A percentile compares a stretch with the other conserved stretches of the same genome.
Evolutionary conservation across 352 stramenopile genomes (phyloP).

Genomic region (Elongisporangium anandrum): DNA sequence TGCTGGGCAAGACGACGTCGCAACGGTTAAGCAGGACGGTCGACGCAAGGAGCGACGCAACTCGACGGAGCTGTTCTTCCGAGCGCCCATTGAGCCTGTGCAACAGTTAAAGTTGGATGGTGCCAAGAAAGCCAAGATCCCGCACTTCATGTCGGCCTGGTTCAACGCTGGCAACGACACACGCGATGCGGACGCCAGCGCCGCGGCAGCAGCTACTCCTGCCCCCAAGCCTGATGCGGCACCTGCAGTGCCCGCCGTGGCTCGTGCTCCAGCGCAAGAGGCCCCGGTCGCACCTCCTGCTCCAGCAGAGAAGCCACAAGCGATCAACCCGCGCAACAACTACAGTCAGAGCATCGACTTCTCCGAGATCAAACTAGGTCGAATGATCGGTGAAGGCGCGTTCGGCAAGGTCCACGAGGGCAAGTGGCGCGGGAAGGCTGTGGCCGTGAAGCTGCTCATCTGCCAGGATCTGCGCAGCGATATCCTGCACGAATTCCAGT

Average conservation of each 20-base stretch:
- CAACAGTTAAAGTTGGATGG: conserved; percentile 62
- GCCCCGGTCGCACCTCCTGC: conserved; percentile 8
- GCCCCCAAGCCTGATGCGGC: conserved; percentile 16
- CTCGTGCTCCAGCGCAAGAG: conserved; percentile 6
- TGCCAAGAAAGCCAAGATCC: conserved; percentile 71
- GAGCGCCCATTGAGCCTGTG: conserved; percentile 41
- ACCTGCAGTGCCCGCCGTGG: conserved; percentile 17
- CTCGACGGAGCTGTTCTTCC: conserved; percentile 43
- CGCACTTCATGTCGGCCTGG: conserved; percentile 63
- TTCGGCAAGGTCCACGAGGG: conserved; percentile 70
- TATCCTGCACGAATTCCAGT: conserved; percentile 65
- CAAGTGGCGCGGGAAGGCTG: conserved; percentile 60
- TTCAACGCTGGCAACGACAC: conserved; percentile 52
- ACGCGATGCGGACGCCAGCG: conserved; percentile 13
- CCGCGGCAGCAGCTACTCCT: conserved; percentile 15
- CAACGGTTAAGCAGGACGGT: conserved; percentile 41
- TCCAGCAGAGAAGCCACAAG: conserved; percentile 14
- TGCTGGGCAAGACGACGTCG: conserved; percentile 25
- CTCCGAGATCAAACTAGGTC: conserved; percentile 44
- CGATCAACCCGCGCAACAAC: conserved; percentile 10
- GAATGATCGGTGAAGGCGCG: conserved; percentile 62
- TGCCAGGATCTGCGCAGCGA: conserved; percentile 59
- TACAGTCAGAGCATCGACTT: conserved; percentile 65
- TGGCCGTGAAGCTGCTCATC: conserved; percentile 65
- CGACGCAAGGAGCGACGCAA: conserved; percentile 31